Evolutionary conservation across 495 filamentous ascomycete genomes (phyloP).

Genomic region (Neurospora sp.): DNA sequence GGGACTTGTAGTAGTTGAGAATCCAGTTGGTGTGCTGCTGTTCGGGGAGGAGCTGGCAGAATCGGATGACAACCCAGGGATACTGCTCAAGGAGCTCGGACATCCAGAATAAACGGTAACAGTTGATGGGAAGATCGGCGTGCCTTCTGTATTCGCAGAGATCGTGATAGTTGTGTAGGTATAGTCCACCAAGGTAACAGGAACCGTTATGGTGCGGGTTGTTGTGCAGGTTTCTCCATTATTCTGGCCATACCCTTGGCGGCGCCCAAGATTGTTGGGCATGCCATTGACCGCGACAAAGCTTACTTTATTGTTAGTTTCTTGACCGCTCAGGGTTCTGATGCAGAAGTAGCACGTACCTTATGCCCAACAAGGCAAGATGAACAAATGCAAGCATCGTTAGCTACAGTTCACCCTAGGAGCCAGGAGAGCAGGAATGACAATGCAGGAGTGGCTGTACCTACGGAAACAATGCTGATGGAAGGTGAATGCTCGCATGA

Average conservation of each 20-base stretch:
- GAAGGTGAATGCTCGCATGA: neutral
- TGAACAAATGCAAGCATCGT: neutral
- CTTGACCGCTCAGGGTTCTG: neutral
- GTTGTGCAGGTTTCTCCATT: neutral
- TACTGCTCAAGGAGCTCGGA: neutral
- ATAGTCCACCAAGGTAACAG: neutral
- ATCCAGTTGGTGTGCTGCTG: neutral
- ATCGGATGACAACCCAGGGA: neutral
- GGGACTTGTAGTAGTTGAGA: neutral
- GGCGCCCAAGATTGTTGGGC: neutral
- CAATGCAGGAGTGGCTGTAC: neutral
- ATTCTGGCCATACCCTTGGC: neutral
- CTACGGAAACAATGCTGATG: neutral
- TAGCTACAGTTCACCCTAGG: neutral
- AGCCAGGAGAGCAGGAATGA: neutral
- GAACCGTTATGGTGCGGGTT: neutral
- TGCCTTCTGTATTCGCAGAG: neutral
- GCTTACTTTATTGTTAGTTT: neutral
- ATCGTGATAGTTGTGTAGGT: neutral
- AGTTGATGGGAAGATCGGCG: neutral
- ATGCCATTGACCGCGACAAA: neutral
- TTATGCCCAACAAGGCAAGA: neutral
- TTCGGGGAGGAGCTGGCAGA: neutral
- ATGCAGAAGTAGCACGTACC: neutral
- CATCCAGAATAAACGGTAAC: neutral